These are phyloP conservation scores for Eucalyptus tenuipes DNA, from an alignment of 345 rosid genomes.

Conservation along the genomic window DNA sequence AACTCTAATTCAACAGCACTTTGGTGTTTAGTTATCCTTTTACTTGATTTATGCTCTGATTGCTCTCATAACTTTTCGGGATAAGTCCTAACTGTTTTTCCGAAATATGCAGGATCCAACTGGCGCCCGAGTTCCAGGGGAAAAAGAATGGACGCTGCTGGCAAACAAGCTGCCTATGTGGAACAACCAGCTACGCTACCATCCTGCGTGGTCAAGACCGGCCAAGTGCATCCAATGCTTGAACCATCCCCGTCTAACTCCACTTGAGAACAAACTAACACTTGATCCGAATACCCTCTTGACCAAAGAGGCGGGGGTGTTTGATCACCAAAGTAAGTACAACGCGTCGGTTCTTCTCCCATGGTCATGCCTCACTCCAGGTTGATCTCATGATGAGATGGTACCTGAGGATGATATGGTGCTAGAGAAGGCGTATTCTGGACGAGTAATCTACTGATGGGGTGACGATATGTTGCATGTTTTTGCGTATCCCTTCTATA, in stretches of 20 bases:
- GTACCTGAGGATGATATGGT: neutral
- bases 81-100: neutral
- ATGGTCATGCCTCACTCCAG: slow-evolving; percentile 16
- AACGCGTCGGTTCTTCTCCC: slow-evolving; percentile 47
- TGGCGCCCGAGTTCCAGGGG: slow-evolving; percentile 33
- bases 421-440: neutral
- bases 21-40: neutral
- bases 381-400: neutral
- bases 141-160: slow-evolving; percentile 30
- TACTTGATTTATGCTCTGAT: neutral
- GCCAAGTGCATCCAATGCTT: slow-evolving; percentile 13
- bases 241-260: slow-evolving; percentile 17
- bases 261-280: slow-evolving; percentile 46
- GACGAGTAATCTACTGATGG: neutral
- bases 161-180: slow-evolving; percentile 39
- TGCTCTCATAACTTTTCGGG: neutral
- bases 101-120: slow-evolving; percentile 38
- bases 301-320: slow-evolving; percentile 7
- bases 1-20: neutral
- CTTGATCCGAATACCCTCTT: slow-evolving; percentile 8
- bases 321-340: slow-evolving; percentile 24
- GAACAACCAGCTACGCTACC: slow-evolving; percentile 12
- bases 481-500: neutral
- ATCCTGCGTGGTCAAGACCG: slow-evolving; percentile 41
- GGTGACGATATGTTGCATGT: neutral